Evolutionary conservation across 169 alveolate species (phyloP).

Genomic region (Haemoproteus tartakovskyi): DNA sequence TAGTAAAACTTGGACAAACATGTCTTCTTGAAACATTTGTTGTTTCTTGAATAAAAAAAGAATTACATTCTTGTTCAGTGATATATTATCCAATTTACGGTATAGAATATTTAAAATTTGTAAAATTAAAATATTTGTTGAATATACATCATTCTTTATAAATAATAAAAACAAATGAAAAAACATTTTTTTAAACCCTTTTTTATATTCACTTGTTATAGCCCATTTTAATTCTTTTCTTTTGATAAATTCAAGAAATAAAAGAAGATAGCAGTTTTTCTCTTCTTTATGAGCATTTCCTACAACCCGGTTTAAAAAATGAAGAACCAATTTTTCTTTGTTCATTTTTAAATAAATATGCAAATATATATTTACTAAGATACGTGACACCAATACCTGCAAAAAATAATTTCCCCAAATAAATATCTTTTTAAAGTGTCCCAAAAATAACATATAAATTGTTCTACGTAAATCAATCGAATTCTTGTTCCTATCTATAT

Average conservation of each 20-base stretch:
- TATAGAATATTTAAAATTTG: conserved; percentile 60
- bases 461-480: neutral
- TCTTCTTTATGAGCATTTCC: conserved; percentile 7
- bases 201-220: conserved; percentile 24
- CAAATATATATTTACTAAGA: conserved; percentile 39
- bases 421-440: conserved; percentile 29
- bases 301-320: conserved; percentile 39
- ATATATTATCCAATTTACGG: conserved; percentile 2
- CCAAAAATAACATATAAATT: conserved; percentile 32
- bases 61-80: conserved; percentile 34
- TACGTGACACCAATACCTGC: conserved; percentile 47
- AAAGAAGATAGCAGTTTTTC: conserved; percentile 35
- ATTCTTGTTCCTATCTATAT: neutral
- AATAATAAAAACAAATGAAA: conserved; percentile 40
- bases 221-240: conserved; percentile 25
- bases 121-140: conserved; percentile 33
- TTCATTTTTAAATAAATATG: conserved; percentile 62
- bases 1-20: conserved; percentile 43
- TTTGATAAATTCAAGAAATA: conserved; percentile 41
- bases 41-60: conserved; percentile 5
- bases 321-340: conserved; percentile 27
- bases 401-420: conserved; percentile 47
- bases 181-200: conserved; percentile 40
- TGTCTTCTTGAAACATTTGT: conserved; percentile 13
- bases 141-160: conserved; percentile 17